phyloP scores from a whole-genome alignment of 2,329 filamentous ascomycete genomes.

The Harringtonia lauricola region DNA sequence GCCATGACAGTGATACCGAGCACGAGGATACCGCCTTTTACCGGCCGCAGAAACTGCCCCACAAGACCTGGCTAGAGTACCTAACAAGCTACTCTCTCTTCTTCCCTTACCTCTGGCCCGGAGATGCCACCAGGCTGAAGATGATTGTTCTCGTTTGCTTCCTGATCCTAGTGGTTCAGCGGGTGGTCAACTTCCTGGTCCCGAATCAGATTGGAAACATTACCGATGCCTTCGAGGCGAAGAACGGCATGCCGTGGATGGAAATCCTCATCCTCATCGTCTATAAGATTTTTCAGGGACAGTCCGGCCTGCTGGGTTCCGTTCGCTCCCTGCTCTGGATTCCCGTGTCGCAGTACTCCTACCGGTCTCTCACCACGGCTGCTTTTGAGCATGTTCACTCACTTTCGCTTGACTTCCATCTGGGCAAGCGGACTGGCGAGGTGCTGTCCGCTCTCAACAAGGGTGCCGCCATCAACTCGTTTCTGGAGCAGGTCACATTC shows the following conservation, averaged over 20 bases:
- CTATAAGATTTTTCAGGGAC: slow-evolving; percentile 75
- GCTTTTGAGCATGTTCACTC: slow-evolving; percentile 96
- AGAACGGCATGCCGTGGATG: slow-evolving; percentile 52
- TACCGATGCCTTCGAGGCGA: slow-evolving; percentile 55
- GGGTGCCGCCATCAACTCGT: slow-evolving; percentile 89
- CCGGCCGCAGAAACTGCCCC: slow-evolving; percentile 73
- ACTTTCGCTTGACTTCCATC: slow-evolving; percentile 89
- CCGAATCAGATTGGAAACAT: slow-evolving; percentile 72
- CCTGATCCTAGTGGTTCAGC: slow-evolving; percentile 65
- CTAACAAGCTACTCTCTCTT: slow-evolving; percentile 84
- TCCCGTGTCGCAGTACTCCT: slow-evolving; percentile 92
- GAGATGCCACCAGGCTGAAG: slow-evolving; percentile 63
- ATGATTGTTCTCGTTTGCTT: slow-evolving; percentile 75
- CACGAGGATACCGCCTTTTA: slow-evolving; percentile 74
- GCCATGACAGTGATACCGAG: slow-evolving; percentile 3
- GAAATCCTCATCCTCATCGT: slow-evolving; percentile 66
- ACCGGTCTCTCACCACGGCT: slow-evolving; percentile 84
- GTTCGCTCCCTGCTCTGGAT: slow-evolving; percentile 83
- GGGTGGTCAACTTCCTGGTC: slow-evolving; percentile 76
- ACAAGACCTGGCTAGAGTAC: slow-evolving; percentile 94
- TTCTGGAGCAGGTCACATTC: slow-evolving; percentile 93
- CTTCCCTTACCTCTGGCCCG: slow-evolving; percentile 94
- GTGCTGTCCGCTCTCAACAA: slow-evolving; percentile 93
- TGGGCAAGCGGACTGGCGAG: slow-evolving; percentile 93
- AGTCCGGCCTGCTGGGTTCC: slow-evolving; percentile 77